Evolutionary conservation across 2,329 filamentous ascomycete genomes (phyloP), one percentile per base, ranked within the genome.

Genomic region (Zymoseptoria pseudotritici): DNA sequence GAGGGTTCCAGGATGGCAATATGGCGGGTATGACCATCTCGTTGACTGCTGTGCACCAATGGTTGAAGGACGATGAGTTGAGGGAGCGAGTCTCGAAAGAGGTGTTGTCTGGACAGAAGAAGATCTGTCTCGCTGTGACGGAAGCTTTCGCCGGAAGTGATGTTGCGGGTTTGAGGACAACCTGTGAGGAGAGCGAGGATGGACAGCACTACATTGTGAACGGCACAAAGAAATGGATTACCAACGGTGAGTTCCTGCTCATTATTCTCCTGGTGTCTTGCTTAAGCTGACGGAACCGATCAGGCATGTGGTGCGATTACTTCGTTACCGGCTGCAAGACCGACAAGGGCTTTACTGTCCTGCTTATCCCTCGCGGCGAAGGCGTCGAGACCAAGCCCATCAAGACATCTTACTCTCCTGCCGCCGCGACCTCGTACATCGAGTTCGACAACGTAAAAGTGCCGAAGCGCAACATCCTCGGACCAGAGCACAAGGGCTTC

Each of bases 361-460:
- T 95, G 7, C 78, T 95, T 13, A 87, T 95, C 63, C 83, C 87
- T 69, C 82, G 89, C 54, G 83, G 84, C 60, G 88, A 91, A 66
- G 88, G 86, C 56, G 83, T 92, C 54, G 87, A 90, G 77, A 90
- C 88, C 42, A 88, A 85, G 75, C 75, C 83, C 62, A 91, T 91
- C 79, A 91, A 91, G 82, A 91, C 89, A 0, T 85, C 83, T 9
- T 95, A 95, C 77, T 93, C 89, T 0, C 82, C 89, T 2, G 78
- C 89, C 0, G 91, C 90, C 3, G 91, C 85, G 20, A 94, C 90
- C 0, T 83, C 89, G 2, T 93, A 84, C 73, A 83, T 95, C 69
- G 89, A 90, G 55, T 93, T 90, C 73, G 88, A 92, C 75, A 89
- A 94, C 66, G 90, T 92, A 74, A 91, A 91, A 78, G 90, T 95